Base-by-base conservation (phyloP, 2,329 filamentous ascomycete species). In the Sporothrix schenckii region DNA sequence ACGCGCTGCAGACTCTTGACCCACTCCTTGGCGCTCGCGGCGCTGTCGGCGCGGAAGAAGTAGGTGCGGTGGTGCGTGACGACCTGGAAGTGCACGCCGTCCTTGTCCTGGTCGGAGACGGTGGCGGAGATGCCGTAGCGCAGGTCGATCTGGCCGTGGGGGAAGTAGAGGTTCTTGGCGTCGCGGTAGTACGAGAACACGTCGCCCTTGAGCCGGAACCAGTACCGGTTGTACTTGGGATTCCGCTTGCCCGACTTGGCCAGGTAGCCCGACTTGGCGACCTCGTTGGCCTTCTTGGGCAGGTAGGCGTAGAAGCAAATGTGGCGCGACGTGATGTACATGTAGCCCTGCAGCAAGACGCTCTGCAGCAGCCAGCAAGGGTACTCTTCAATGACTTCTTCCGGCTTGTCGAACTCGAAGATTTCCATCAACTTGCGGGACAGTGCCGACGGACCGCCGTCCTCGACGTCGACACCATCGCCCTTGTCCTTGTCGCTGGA, bases 261-360 rank as follows among this genome's bases (percentile, higher is more conserved):
- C 1, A 99, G 83, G 77, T 94, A 93, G 1, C 95, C 94, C 1
- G 93, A 94, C 80, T 97, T 98, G 74, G 90, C 87, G 21, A 91
- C 86, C 69, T 89, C 85, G 75, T 92, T 88, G 86, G 91, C 88
- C 84, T 95, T 97, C 83, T 94, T 96, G 7, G 93, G 93, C n/a
- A 98, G 86, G 78, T 97, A 97, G 52, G 95, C 93, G 78, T 97
- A 98, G 79, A 98, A 99, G 81, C 94, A 97, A 72, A 98, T 91
- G 78, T 99, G 95, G 75, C 90, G 91, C 72, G 91, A 85, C 0
- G 95, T 98, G 77, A 99, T 92, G 81, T 98, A 98, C 86, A 99
- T 90, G 78, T 95, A 97, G 6, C 95, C 95, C 78, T 97, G 93
- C 10, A 98, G 85, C 41, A 98, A 83, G 58, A 97, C 93, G 77